Percentiles rank a stretch among this genome's conserved stretches.
Conservation (phyloP, 176 grass and related monocot genomes). For the Ensete glaucum region DNA sequence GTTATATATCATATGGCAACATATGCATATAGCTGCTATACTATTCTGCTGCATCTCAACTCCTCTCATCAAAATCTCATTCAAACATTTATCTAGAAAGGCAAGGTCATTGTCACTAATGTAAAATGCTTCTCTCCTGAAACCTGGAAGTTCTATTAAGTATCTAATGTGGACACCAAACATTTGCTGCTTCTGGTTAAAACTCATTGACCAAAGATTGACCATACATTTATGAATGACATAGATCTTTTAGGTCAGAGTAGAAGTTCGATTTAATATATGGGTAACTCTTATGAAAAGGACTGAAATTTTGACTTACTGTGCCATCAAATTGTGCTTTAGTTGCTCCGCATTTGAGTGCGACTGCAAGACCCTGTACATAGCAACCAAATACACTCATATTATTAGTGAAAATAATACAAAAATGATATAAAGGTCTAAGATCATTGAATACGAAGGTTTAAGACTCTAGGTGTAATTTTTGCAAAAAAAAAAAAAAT, state of each 20-base stretch:
- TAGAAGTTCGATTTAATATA: background rate
- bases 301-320: slow-evolving; percentile 30
- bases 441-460: background rate
- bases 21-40: background rate
- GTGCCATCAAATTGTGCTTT: slow-evolving; percentile 79
- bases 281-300: background rate
- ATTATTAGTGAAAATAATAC: too few species aligned
- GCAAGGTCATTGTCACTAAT: too few species aligned
- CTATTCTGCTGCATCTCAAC: background rate
- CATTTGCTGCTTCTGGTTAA: too few species aligned
- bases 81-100: too few species aligned
- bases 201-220: background rate
- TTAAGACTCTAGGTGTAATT: background rate
- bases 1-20: background rate
- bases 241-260: background rate
- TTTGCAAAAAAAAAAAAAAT: background rate
- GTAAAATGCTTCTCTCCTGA: too few species aligned
- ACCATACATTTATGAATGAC: background rate
- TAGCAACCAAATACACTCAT: background rate
- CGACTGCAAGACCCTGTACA: slow-evolving; percentile 72
- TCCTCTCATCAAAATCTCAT: too few species aligned
- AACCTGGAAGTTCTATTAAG: too few species aligned
- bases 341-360: slow-evolving; percentile 84
- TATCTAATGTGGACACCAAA: too few species aligned
- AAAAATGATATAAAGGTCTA: too few species aligned